Evolutionary conservation across 2,329 filamentous ascomycete genomes (phyloP).

Genomic region (Xylaria digitata): DNA sequence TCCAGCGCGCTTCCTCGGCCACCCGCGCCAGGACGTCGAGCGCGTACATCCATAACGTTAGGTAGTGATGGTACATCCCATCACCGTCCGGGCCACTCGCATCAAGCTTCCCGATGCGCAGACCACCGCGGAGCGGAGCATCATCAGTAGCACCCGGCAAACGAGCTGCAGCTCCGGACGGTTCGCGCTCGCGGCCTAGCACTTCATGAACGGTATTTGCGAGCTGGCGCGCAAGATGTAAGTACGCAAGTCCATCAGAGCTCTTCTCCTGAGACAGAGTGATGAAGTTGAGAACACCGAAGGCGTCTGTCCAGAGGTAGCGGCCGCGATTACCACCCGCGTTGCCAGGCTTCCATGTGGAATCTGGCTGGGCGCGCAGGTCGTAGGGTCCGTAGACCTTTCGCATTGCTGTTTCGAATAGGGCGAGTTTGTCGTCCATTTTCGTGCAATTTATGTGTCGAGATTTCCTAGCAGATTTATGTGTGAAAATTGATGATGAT

Average conservation of each 20-base stretch:
- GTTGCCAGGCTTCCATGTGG: conserved; percentile 24
- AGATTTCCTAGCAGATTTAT: background rate
- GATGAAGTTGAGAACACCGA: conserved; percentile 29
- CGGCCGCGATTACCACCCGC: conserved; percentile 22
- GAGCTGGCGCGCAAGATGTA: conserved; percentile 28
- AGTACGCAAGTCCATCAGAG: background rate
- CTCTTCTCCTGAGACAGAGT: conserved; percentile 11
- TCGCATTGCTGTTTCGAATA: conserved; percentile 23
- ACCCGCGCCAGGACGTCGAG: conserved; percentile 21
- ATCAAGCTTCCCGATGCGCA: conserved; percentile 26
- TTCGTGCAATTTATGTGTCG: background rate
- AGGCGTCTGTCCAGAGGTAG: conserved; percentile 29
- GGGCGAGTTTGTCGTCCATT: conserved; percentile 13
- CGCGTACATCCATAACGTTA: conserved; percentile 30
- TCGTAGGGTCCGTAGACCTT: conserved; percentile 30
- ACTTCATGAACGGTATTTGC: conserved; percentile 27
- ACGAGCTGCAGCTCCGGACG: background rate
- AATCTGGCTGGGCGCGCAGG: conserved; percentile 13
- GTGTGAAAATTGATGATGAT: conserved; percentile 4
- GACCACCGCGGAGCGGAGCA: conserved; percentile 17
- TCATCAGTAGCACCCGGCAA: conserved; percentile 11
- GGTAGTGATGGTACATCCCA: conserved; percentile 30
- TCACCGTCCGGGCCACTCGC: conserved; percentile 17
- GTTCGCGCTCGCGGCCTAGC: conserved; percentile 21
- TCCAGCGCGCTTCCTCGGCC: conserved; percentile 23